Evolutionary conservation across 805 yeast genomes (phyloP).

Genomic region (Saccharomycopsis javanensis): DNA sequence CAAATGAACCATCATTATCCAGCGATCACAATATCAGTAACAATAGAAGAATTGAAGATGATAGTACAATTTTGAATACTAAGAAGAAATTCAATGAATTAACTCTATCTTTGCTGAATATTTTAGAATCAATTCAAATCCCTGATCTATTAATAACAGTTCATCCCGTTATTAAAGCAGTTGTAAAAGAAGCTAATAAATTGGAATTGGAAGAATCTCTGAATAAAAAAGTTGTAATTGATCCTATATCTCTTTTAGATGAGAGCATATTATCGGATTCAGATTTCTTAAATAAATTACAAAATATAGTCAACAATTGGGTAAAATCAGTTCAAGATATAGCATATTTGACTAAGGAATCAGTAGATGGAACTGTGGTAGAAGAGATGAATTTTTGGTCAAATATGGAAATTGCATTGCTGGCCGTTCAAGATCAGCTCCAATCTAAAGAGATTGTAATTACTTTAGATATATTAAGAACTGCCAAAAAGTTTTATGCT

Average conservation of each 20-base stretch:
- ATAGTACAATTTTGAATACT: slow-evolving; percentile 32
- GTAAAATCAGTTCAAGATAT: slow-evolving; percentile 49
- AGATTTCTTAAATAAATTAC: slow-evolving; percentile 55
- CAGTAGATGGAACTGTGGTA: slow-evolving; percentile 42
- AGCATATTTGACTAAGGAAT: slow-evolving; percentile 42
- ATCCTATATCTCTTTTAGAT: slow-evolving; percentile 26
- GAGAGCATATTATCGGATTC: slow-evolving; percentile 39
- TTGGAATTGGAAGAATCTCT: slow-evolving; percentile 21
- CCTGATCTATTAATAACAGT: slow-evolving; percentile 50
- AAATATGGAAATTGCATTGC: slow-evolving; percentile 53
- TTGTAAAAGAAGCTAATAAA: slow-evolving; percentile 27
- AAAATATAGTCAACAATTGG: slow-evolving; percentile 66
- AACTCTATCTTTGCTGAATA: slow-evolving; percentile 52
- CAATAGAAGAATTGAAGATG: slow-evolving; percentile 1
- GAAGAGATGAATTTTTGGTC: slow-evolving; percentile 78
- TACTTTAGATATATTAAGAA: slow-evolving; percentile 51
- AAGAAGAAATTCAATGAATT: slow-evolving; percentile 61
- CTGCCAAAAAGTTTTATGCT: slow-evolving; percentile 72
- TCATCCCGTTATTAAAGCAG: slow-evolving; percentile 41
- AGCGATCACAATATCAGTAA: neutral
- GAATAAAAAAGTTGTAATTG: slow-evolving; percentile 7
- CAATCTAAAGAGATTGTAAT: slow-evolving; percentile 41
- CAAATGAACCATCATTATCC: neutral
- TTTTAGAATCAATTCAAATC: slow-evolving; percentile 56
- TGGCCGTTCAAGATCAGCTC: slow-evolving; percentile 48